Base-by-base conservation (phyloP, 2,329 filamentous ascomycete species). In the Cadophora malorum region DNA sequence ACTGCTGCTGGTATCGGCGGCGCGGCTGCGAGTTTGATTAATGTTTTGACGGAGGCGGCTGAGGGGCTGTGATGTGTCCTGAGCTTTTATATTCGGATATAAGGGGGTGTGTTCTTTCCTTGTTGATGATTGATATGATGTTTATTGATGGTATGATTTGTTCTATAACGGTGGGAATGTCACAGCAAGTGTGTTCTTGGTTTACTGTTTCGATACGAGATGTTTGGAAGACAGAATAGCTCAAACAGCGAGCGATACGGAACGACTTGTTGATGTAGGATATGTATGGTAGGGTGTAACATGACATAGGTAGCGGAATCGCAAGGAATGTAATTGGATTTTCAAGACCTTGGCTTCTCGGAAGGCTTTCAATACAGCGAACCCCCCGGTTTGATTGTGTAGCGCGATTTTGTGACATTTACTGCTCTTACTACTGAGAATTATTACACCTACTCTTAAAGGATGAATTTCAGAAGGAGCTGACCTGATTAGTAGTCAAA, bases 1-100 rank as follows among this genome's bases (percentile, higher is more conserved):
- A 82, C 83, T 1, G 86, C 85, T 0, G 87, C 86, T 5, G 84
- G 87, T 0, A 85, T 90, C 35, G 87, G 87, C 4, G 86, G 87
- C 10, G 87, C 86, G 0, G 87, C 88, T 0, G 86, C 84, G 2
- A 88, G 85, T 64, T 76, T 90, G 69, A 73, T 89, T 56, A 84
- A 83, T 64, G 86, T 89, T 0, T 77, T 90, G 38, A 83, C 84
- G 4, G 86, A 90, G 74, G 87, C 86, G 31, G 86, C 86, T 7
- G 74, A 74, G 58, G 76, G 70, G 1, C 56, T 76, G 5, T 74
- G 62, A 69, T 14, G 33, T 41, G 12, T 41, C n/a, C 33, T n/a
- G 6, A 12, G 9, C 23, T 31, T 31, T 9, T 58, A 9, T 28
- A 16, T 28, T 33, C 5, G 5, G 9, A 14, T n/a, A 7, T 31